Evolutionary conservation across 192 early-diverging fungal species (phyloP).

Genomic region (Dissophora globulifera): DNA sequence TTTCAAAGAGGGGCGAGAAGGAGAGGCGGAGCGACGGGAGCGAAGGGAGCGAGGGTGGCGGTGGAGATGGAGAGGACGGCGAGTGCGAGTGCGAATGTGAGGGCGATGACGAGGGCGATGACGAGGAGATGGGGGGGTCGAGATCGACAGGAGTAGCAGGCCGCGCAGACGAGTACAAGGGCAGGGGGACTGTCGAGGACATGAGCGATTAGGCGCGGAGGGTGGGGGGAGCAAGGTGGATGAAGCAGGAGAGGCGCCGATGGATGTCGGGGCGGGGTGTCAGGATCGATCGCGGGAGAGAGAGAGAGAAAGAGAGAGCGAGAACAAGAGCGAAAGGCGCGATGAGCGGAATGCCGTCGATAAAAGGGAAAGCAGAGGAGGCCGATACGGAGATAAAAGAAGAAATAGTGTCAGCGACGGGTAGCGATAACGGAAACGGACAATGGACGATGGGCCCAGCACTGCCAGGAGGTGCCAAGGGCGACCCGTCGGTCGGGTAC

Average conservation of each 20-base stretch:
- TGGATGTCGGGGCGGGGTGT: no score
- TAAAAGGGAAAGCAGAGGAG: background rate
- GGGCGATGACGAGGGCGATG: no score
- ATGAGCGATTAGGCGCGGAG: no score
- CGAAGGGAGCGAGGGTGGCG: slow-evolving; percentile 13
- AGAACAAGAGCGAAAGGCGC: background rate
- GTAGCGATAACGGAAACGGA: no score
- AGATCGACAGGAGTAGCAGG: slow-evolving; percentile 3
- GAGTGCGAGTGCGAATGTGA: no score
- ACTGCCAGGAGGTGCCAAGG: no score
- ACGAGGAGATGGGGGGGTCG: no score
- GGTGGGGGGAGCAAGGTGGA: background rate
- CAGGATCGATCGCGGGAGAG: background rate
- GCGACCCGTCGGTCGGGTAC: no score
- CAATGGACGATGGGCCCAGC: no score
- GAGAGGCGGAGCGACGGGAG: slow-evolving; percentile 37
- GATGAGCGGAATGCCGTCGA: no score
- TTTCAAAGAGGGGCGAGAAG: slow-evolving; percentile 48
- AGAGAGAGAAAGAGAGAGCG: background rate
- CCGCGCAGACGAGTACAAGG: background rate
- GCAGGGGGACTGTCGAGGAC: slow-evolving; percentile 20
- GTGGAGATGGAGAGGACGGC: slow-evolving; percentile 13
- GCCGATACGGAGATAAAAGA: background rate
- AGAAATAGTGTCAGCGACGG: no score
- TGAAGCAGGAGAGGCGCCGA: background rate